These are phyloP conservation scores for Bremia lactucae DNA, from an alignment of 352 stramenopile species.

Conservation along the genomic window DNA sequence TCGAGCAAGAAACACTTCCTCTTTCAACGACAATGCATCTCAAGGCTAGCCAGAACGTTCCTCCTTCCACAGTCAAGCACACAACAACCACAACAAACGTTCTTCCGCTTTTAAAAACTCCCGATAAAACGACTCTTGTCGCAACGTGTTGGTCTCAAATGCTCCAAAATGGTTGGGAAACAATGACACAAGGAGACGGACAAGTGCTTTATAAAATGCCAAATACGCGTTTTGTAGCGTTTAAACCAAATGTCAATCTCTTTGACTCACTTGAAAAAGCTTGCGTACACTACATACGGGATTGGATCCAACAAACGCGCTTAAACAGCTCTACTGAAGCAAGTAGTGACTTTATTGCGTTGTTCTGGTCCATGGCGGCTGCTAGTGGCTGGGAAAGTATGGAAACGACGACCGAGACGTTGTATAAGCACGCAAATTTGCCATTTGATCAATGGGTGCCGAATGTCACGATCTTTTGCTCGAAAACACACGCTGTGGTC, in stretches of 20 bases:
- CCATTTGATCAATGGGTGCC: conserved; percentile 57
- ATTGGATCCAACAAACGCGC: conserved; percentile 21
- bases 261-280: conserved; percentile 63
- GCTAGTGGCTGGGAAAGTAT: conserved; percentile 50
- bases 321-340: conserved; percentile 4
- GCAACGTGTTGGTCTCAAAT: conserved; percentile 50
- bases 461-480: conserved; percentile 67
- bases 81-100: conserved; percentile 5
- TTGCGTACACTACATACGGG: conserved; percentile 33
- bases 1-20: conserved; percentile 10
- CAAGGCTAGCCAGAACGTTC: conserved; percentile 1
- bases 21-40: conserved; percentile 7
- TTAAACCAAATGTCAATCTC: conserved; percentile 64
- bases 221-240: conserved; percentile 51
- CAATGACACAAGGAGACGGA: conserved; percentile 40
- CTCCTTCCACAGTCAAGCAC: neutral
- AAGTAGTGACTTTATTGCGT: conserved; percentile 25
- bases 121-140: conserved; percentile 17
- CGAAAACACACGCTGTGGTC: conserved; percentile 43
- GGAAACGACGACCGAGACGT: conserved; percentile 31
- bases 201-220: conserved; percentile 61
- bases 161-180: conserved; percentile 46
- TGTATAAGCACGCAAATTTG: conserved; percentile 56
- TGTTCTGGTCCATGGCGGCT: conserved; percentile 52
- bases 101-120: conserved; percentile 14